Evolutionary conservation across 83 land plant genomes (phyloP), one percentile per base, ranked within the genome.

Genomic region (Picea abies): DNA sequence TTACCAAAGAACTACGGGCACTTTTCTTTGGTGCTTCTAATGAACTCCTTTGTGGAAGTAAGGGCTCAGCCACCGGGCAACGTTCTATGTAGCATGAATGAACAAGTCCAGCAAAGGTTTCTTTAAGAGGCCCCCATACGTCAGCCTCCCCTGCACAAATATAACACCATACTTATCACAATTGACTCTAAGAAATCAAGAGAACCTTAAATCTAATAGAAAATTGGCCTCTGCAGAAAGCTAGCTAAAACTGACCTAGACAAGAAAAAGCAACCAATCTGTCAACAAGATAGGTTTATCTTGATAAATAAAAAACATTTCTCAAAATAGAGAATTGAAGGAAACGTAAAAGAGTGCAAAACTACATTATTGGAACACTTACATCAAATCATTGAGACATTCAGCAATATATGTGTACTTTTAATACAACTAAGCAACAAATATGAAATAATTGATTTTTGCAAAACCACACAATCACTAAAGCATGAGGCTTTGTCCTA

Each of bases 1-100:
- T 77, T 87, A 91, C 82, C 79, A 85, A 87, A 58, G 93, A 26
- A 73, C 89, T 85, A 63, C 92, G 90, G 49, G 79, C 3, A 23
- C 15, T 63, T 84, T 88, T 95, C 83, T 80, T 91, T 76, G 92
- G 82, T 63, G 78, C 20, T 77, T 80, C 60, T 65, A 88, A 88
- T 49, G 84, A 85, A 29, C 90, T 86, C 79, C 70, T 82, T 7
- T 82, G 86, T 19, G 82, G 79, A 76, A 95, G 69, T 60, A 84
- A 76, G 37, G 99, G 99, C 60, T 97, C 96, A 80, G 98, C 81
- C 29, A 82, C 85, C 8, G 99, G 99, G 66, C 99, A 97, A 14
- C 96, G 92, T 76, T 95, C 98, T 78, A 97, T 86, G 81, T 81
- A 97, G 71, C 75, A 94, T 39, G 95, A 85, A 80, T 68, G 80